A percentile compares a stretch with the other conserved stretches of the same genome.
Conservation (phyloP, 164 flowering plant genomes). For the Annona squamosa region DNA sequence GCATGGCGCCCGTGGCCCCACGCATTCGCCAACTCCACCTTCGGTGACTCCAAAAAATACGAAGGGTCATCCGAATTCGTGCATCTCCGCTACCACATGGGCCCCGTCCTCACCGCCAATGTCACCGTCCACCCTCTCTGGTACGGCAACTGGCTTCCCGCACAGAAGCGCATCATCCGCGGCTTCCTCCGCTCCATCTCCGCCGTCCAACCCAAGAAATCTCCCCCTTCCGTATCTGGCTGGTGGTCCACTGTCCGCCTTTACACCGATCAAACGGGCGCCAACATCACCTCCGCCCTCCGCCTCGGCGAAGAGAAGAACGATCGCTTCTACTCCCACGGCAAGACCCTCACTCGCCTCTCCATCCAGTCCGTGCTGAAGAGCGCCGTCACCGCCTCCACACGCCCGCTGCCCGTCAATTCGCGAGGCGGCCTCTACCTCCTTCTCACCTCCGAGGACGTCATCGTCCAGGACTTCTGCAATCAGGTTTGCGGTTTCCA, state of each 20-base stretch:
- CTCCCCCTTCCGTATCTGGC: slow-evolving; percentile 54
- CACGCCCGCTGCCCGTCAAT: slow-evolving; percentile 65
- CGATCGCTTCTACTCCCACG: slow-evolving; percentile 87
- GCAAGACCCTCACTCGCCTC: slow-evolving; percentile 69
- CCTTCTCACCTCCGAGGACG: slow-evolving; percentile 71
- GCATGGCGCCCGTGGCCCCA: slow-evolving; percentile 61
- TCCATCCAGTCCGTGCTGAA: slow-evolving; percentile 76
- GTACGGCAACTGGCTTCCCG: slow-evolving; percentile 57
- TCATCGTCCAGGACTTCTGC: slow-evolving; percentile 80
- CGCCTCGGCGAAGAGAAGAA: slow-evolving; percentile 61
- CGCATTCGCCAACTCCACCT: slow-evolving; percentile 14
- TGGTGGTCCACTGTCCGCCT: slow-evolving; percentile 87
- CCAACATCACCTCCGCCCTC: slow-evolving; percentile 55
- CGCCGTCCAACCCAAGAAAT: slow-evolving; percentile 20
- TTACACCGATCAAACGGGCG: slow-evolving; percentile 87
- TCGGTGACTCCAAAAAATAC: slow-evolving; percentile 42
- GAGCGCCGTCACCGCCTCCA: slow-evolving; percentile 51
- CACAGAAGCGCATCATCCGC: slow-evolving; percentile 60
- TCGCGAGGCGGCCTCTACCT: slow-evolving; percentile 65
- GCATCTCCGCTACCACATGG: slow-evolving; percentile 68
- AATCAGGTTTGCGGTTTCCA: slow-evolving; percentile 84
- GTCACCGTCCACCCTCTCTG: slow-evolving; percentile 69
- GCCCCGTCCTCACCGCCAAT: slow-evolving; percentile 64
- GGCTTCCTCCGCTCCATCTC: slow-evolving; percentile 69
- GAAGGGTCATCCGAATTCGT: slow-evolving; percentile 74